A percentile compares a stretch with the other conserved stretches of the same genome.
phyloP scores from a whole-genome alignment of 1,139 yeast species.

The Magnusiomyces suaveolens region DNA sequence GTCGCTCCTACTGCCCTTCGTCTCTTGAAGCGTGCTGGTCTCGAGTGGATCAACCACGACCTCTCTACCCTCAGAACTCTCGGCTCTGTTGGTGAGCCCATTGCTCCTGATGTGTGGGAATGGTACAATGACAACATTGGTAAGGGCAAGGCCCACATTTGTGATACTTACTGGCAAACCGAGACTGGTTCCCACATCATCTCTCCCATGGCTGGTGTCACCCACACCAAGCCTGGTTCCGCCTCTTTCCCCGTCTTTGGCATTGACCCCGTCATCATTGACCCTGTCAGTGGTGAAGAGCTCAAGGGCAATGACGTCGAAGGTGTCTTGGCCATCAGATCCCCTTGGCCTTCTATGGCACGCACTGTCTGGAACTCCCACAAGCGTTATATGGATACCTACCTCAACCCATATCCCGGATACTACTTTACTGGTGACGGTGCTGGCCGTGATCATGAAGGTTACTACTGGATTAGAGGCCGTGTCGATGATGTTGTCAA shows the following conservation, averaged over 20 bases:
- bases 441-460: slow-evolving; percentile 95
- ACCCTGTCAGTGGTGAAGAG: slow-evolving; percentile 83
- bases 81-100: slow-evolving; percentile 98
- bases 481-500: slow-evolving; percentile 98
- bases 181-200: slow-evolving; percentile 95
- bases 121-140: slow-evolving; percentile 95
- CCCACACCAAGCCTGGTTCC: slow-evolving; percentile 95
- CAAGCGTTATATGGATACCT: slow-evolving; percentile 81
- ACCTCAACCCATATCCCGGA: slow-evolving; percentile 92
- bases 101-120: slow-evolving; percentile 96
- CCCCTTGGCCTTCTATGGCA: slow-evolving; percentile 97
- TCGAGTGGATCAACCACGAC: slow-evolving; percentile 80
- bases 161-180: slow-evolving; percentile 98
- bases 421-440: slow-evolving; percentile 98
- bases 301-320: slow-evolving; percentile 83
- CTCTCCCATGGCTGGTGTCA: slow-evolving; percentile 90
- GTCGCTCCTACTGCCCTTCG: slow-evolving; percentile 98
- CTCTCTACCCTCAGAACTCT: slow-evolving; percentile 83
- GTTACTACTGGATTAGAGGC: slow-evolving; percentile 97
- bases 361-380: slow-evolving; percentile 93
- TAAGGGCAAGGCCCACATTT: slow-evolving; percentile 70
- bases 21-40: slow-evolving; percentile 90
- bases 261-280: slow-evolving; percentile 79
- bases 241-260: slow-evolving; percentile 97
- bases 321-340: slow-evolving; percentile 85